Percentiles rank a stretch among this genome's conserved stretches.
phyloP scores from a whole-genome alignment of 495 filamentous ascomycete genomes.

The Trichoderma reesei region DNA sequence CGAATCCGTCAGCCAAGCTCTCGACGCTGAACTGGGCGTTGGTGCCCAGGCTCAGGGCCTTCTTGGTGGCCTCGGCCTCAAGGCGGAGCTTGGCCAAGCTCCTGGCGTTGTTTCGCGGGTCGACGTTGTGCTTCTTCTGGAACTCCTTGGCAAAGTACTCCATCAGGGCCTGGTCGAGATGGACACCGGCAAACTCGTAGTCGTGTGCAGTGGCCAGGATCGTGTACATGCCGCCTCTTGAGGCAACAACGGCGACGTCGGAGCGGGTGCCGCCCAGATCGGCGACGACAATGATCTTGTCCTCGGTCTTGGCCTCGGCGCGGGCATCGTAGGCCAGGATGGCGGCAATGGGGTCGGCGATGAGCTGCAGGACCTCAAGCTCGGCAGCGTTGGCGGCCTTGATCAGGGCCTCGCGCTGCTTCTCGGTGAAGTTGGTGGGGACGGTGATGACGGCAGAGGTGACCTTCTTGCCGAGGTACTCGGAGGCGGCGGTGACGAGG shows the following conservation, averaged over 20 bases:
- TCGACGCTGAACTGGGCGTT: conserved; percentile 88
- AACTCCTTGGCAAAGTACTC: conserved; percentile 99
- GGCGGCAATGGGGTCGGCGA: conserved; percentile 87
- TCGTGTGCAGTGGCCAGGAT: conserved; percentile 90
- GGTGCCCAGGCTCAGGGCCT: conserved; percentile 75
- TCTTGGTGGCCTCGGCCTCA: conserved; percentile 83
- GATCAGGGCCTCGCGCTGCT: conserved; percentile 70
- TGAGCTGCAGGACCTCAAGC: conserved; percentile 83
- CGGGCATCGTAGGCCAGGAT: conserved; percentile 87
- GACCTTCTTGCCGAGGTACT: conserved; percentile 85
- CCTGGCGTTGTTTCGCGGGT: conserved; percentile 71
- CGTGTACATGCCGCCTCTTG: conserved; percentile 91
- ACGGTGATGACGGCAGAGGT: conserved; percentile 88
- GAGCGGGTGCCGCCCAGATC: conserved; percentile 90
- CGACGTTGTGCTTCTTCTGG: conserved; percentile 74
- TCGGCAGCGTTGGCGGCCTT: conserved; percentile 71
- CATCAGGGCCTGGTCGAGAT: conserved; percentile 80
- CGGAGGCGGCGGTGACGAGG: conserved; percentile 71
- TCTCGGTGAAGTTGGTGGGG: conserved; percentile 83
- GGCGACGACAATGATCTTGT: conserved; percentile 87
- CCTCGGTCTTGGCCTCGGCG: conserved; percentile 58
- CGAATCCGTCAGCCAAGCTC: conserved; percentile 73
- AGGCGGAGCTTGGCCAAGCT: conserved; percentile 86
- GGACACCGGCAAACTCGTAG: conserved; percentile 75
- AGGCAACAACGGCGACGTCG: conserved; percentile 82